These are phyloP conservation scores for Cladosporium sp. DNA, from an alignment of 2,329 filamentous ascomycete species.

Conservation along the genomic window DNA sequence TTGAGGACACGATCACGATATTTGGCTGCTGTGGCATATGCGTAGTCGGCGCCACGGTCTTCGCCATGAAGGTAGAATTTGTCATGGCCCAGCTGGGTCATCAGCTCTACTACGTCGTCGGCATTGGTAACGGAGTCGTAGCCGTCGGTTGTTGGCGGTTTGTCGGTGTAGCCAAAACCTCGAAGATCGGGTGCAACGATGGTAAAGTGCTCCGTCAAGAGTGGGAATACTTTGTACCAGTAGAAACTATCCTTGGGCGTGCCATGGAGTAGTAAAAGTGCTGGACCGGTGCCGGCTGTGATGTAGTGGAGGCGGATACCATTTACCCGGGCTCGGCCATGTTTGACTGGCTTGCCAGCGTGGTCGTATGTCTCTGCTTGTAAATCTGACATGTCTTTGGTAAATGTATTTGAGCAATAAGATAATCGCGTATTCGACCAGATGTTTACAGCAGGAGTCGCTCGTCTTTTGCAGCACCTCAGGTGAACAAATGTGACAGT, in stretches of 20 bases:
- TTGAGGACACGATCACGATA: slow-evolving; percentile 36
- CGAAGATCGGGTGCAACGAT: slow-evolving; percentile 41
- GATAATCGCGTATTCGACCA: too few species aligned
- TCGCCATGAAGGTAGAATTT: slow-evolving; percentile 39
- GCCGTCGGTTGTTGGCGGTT: slow-evolving; percentile 40
- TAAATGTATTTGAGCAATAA: background rate
- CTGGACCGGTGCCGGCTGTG: slow-evolving; percentile 33
- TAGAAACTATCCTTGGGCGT: slow-evolving; percentile 39
- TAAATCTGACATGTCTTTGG: slow-evolving; percentile 10
- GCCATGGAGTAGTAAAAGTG: slow-evolving; percentile 35
- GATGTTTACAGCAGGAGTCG: background rate
- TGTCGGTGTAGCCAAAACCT: slow-evolving; percentile 43
- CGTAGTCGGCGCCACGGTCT: slow-evolving; percentile 39
- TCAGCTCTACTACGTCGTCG: slow-evolving; percentile 38
- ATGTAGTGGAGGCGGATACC: slow-evolving; percentile 38
- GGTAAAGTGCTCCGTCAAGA: slow-evolving; percentile 39
- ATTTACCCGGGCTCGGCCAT: slow-evolving; percentile 35
- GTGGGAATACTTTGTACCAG: slow-evolving; percentile 40
- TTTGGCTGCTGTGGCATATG: slow-evolving; percentile 37
- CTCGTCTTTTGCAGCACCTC: background rate
- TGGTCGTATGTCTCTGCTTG: slow-evolving; percentile 36
- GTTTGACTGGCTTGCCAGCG: slow-evolving; percentile 29
- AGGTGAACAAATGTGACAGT: background rate
- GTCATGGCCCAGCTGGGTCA: slow-evolving; percentile 37
- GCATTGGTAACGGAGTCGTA: slow-evolving; percentile 41